Evolutionary conservation across 495 filamentous ascomycete genomes (phyloP), one percentile per base, ranked within the genome.

Genomic region (Penicillium ucsense): DNA sequence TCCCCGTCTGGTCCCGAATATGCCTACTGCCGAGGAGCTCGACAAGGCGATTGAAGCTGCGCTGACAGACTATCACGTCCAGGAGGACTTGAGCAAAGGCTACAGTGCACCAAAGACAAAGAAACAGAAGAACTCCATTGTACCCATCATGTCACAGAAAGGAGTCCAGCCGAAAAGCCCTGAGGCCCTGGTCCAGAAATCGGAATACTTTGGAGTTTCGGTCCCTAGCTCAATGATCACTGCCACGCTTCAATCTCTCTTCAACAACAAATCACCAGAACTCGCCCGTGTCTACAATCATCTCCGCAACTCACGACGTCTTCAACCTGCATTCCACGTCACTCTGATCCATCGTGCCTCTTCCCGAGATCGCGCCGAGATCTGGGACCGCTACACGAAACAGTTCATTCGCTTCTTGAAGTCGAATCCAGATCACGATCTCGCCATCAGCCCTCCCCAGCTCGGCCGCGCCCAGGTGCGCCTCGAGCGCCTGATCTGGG

Each of bases 261-360:
- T 97, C 64, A 41, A 55, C 30, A 41, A 71, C 48, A 50, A 60
- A 35, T 11, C 48, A 56, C 49, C 46, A 6, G 75, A 33, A 59
- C 74, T 45, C 71, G 65, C 79, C 4, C 76, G 73, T 31, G 82
- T 95, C 52, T 97, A 83, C 74, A 74, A 79, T 50, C 78, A 86
- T 38, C 83, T 98, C 29, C 72, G 86, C 53, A 73, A 81, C 36
- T 68, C 72, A 2, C 76, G 82, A 28, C 86, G 92, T 43, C 63
- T 97, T 12, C 92, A 98, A 62, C 55, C 78, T 32, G 66, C 78
- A n/a, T 97, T 96, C 68, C 92, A 98, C 64, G 84, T 97, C 46
- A 98, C 92, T 0, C 77, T 98, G 9, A 88, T 95, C 60, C 92
- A 98, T 64, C 83, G 81, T 41, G 80, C 82, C 7, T 64, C 65